Evolutionary conservation across 495 filamentous ascomycete species (phyloP).

Genomic region (Neurospora discreta): DNA sequence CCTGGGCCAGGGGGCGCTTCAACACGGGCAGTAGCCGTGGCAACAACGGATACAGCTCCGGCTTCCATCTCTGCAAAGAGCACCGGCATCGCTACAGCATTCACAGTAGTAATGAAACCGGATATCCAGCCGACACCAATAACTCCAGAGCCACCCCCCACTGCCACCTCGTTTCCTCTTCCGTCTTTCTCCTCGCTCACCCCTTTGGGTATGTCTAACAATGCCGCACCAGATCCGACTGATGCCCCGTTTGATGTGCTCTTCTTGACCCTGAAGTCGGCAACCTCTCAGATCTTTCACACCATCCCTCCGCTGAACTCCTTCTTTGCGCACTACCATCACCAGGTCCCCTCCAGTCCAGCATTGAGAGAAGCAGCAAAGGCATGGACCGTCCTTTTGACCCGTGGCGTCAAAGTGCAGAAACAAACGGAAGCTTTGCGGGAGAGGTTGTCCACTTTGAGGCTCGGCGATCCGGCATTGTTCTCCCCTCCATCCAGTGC

Average conservation of each 20-base stretch:
- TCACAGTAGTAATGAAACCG: background rate
- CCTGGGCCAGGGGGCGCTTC: background rate
- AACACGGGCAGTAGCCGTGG: background rate
- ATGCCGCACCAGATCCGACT: conserved; percentile 46
- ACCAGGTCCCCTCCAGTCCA: conserved; percentile 22
- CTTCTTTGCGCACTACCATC: conserved; percentile 44
- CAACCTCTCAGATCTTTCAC: conserved; percentile 50
- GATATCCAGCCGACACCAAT: background rate
- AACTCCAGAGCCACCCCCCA: background rate
- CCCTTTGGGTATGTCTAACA: conserved; percentile 5
- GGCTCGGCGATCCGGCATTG: conserved; percentile 63
- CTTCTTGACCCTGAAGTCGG: conserved; percentile 52
- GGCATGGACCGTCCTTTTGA: conserved; percentile 53
- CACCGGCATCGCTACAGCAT: background rate
- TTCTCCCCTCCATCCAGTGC: background rate
- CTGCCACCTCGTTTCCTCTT: background rate
- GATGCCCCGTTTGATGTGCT: conserved; percentile 69
- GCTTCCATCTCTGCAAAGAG: background rate
- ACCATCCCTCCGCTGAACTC: conserved; percentile 50
- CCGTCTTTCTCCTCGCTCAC: background rate
- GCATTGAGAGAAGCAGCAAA: conserved; percentile 36
- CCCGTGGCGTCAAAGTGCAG: conserved; percentile 45
- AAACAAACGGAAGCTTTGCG: conserved; percentile 51
- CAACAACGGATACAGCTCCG: background rate
- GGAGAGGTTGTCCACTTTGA: conserved; percentile 53